Evolutionary conservation across 805 yeast species (phyloP).

Genomic region (Saturnispora dispora): DNA sequence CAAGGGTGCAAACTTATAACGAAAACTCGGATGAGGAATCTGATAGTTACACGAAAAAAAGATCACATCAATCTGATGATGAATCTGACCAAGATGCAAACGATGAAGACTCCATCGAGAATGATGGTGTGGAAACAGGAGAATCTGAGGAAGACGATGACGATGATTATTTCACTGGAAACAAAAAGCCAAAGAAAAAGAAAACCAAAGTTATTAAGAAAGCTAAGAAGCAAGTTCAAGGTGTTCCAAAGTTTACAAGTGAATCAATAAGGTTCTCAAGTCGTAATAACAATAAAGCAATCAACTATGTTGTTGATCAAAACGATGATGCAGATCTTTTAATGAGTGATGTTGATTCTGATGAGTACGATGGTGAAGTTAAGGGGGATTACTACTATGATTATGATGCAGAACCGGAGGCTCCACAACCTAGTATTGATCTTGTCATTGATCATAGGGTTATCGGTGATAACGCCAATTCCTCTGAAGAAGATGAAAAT

Average conservation of each 20-base stretch:
- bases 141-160: conserved; percentile 26
- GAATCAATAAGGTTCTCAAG: conserved; percentile 57
- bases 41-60: conserved; percentile 3
- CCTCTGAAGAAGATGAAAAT: conserved; percentile 30
- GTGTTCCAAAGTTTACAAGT: conserved; percentile 3
- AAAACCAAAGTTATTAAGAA: conserved; percentile 24
- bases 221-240: conserved; percentile 13
- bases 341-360: conserved; percentile 34
- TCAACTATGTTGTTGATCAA: conserved; percentile 65
- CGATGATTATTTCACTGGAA: conserved; percentile 25
- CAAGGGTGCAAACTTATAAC: conserved; percentile 33
- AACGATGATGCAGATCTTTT: conserved; percentile 49
- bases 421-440: conserved; percentile 24
- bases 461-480: conserved; percentile 22
- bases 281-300: conserved; percentile 51
- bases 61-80: conserved; percentile 11
- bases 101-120: conserved; percentile 17
- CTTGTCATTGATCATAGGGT: conserved; percentile 48
- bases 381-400: conserved; percentile 21
- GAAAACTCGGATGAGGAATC: conserved; percentile 17
- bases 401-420: conserved; percentile 12
- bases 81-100: conserved; percentile 24
- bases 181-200: conserved; percentile 25
- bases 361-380: conserved; percentile 19
- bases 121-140: conserved; percentile 19